A percentile compares a stretch with the other conserved stretches of the same genome.
Conservation (phyloP, 495 filamentous ascomycete genomes). For the Daldinia loculata region DNA sequence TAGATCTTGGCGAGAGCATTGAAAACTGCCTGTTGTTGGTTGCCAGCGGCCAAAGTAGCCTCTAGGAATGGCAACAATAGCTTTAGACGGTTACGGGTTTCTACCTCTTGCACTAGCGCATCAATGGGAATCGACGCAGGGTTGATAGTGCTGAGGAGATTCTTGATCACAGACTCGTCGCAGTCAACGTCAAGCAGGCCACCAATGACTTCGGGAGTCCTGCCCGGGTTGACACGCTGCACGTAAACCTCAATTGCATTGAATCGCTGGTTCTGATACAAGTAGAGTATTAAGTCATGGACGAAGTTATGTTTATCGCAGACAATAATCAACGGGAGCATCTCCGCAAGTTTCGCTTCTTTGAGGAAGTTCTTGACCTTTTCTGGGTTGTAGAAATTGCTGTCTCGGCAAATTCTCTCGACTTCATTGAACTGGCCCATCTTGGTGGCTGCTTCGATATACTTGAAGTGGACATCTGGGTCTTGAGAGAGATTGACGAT, state of each 20-base stretch:
- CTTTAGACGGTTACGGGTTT: constrained; percentile 94
- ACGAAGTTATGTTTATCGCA: constrained; percentile 99
- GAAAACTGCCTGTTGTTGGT: constrained; percentile 97
- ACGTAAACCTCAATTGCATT: constrained; percentile 99
- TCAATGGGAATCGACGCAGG: constrained; percentile 90
- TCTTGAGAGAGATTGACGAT: constrained; percentile 98
- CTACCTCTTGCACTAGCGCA: constrained; percentile 93
- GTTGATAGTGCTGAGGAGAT: constrained; percentile 86
- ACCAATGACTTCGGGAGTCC: constrained; percentile 93
- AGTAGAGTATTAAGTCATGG: constrained; percentile 94
- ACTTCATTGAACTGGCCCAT: constrained; percentile 94
- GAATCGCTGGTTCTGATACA: constrained; percentile 99
- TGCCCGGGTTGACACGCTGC: constrained; percentile 95
- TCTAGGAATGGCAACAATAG: constrained; percentile 96
- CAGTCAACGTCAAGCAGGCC: constrained; percentile 97
- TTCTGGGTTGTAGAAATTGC: constrained; percentile 90
- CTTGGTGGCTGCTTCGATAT: constrained; percentile 94
- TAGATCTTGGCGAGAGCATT: constrained; percentile 99
- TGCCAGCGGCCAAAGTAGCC: constrained; percentile 85
- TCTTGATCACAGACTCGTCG: constrained; percentile 95
- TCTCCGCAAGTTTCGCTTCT: constrained; percentile 90
- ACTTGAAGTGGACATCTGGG: constrained; percentile 97
- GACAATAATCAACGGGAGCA: constrained; percentile 96
- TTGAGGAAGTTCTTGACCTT: constrained; percentile 99
- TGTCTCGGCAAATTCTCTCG: constrained; percentile 96